Evolutionary conservation across 768 basidiomycete species (phyloP).

Genomic region (Russula ochroleuca): DNA sequence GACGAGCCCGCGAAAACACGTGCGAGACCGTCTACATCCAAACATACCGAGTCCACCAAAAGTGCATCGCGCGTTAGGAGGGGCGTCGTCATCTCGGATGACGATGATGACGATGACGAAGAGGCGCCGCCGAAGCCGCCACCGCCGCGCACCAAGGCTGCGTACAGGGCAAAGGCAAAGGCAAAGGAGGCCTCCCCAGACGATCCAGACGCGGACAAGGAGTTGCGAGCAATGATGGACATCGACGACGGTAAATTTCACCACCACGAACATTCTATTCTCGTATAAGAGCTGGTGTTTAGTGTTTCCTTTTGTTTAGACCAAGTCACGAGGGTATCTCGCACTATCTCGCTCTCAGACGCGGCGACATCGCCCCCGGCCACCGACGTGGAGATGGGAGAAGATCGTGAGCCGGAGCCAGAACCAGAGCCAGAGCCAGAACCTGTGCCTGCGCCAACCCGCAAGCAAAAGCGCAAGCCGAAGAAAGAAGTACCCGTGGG

Average conservation of each 20-base stretch:
- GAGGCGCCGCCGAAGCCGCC: conserved; percentile 30
- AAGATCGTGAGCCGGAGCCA: conserved; percentile 21
- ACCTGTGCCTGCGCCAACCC: conserved; percentile 32
- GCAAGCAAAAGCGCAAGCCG: conserved; percentile 36
- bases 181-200: conserved; percentile 41
- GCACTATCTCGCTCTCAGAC: conserved; percentile 12
- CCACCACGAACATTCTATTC: too few relatives aligned
- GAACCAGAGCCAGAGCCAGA: conserved; percentile 27
- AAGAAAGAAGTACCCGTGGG: conserved; percentile 72
- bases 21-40: conserved; percentile 24
- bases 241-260: conserved; percentile 57
- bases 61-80: conserved; percentile 41
- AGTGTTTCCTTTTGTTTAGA: conserved; percentile 9
- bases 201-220: conserved; percentile 41
- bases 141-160: conserved; percentile 36
- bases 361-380: conserved; percentile 27
- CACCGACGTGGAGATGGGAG: conserved; percentile 31
- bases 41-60: conserved; percentile 16
- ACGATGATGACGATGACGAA: conserved; percentile 53
- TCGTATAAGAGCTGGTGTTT: neutral
- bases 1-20: conserved; percentile 19
- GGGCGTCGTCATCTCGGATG: conserved; percentile 54
- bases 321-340: conserved; percentile 25
- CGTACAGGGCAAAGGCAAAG: conserved; percentile 34
- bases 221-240: conserved; percentile 65